Conservation (phyloP, 1,284 basidiomycete genomes). For the Peniophora sp. region DNA sequence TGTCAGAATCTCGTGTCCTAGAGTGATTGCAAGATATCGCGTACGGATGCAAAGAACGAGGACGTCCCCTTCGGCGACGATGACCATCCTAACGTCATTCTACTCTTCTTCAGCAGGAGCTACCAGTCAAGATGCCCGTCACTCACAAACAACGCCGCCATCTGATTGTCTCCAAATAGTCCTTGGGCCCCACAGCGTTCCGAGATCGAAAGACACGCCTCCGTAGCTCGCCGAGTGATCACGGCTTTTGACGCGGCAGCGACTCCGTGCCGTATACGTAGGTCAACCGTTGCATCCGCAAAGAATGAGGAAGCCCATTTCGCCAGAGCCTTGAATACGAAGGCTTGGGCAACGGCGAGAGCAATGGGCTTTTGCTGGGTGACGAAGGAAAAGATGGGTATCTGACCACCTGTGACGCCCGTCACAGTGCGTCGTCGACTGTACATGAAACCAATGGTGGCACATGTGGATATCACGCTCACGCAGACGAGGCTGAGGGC, state of each 20-base stretch:
- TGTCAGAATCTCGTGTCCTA: too few relatives aligned
- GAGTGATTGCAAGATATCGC: not conserved
- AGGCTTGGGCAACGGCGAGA: slow-evolving; percentile 24
- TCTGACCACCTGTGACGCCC: slow-evolving; percentile 12
- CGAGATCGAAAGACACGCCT: slow-evolving; percentile 5
- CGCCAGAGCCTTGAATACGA: slow-evolving; percentile 21
- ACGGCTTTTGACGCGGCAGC: slow-evolving; percentile 15
- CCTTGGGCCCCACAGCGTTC: slow-evolving; percentile 20
- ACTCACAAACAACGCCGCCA: slow-evolving; percentile 10
- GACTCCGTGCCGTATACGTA: slow-evolving; percentile 17
- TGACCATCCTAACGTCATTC: slow-evolving; percentile 13
- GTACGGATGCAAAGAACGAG: slow-evolving; percentile 17
- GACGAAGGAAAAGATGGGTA: slow-evolving; percentile 29
- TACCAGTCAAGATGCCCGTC: too few relatives aligned
- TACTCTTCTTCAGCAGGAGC: slow-evolving; percentile 3
- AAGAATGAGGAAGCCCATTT: slow-evolving; percentile 17
- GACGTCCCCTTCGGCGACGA: slow-evolving; percentile 20
- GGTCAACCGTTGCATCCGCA: slow-evolving; percentile 11
- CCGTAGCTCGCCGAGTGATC: slow-evolving; percentile 10
- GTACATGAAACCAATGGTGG: slow-evolving; percentile 28
- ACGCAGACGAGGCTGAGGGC: slow-evolving; percentile 25
- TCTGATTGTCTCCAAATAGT: slow-evolving; percentile 16
- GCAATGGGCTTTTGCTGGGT: slow-evolving; percentile 35
- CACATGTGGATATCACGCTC: slow-evolving; percentile 22
- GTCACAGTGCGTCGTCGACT: slow-evolving; percentile 26